These are phyloP conservation scores for Fusarium veterinarium DNA, from an alignment of 2,329 filamentous ascomycete species.

Conservation along the genomic window DNA sequence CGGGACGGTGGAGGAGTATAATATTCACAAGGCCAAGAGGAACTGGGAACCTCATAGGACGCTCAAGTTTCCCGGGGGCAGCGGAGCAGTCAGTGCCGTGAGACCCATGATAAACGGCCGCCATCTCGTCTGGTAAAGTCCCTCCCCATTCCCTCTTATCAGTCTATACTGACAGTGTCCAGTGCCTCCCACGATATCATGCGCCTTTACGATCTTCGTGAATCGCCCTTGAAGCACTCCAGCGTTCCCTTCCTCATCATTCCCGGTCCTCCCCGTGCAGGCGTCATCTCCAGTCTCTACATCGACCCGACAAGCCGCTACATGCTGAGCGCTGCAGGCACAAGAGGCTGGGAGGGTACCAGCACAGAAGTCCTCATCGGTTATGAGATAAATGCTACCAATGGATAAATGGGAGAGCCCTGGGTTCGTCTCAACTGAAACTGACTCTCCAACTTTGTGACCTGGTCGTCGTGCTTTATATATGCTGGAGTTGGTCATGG, in stretches of 20 bases:
- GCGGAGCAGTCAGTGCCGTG: slow-evolving; percentile 88
- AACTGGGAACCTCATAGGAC: slow-evolving; percentile 79
- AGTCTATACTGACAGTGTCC: neutral
- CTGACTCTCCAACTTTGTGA: neutral
- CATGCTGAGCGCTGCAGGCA: slow-evolving; percentile 92
- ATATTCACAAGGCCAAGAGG: slow-evolving; percentile 77
- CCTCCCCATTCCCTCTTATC: too few species aligned
- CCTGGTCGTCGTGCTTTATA: neutral
- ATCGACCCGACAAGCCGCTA: slow-evolving; percentile 89
- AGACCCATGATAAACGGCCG: slow-evolving; percentile 91
- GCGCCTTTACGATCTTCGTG: slow-evolving; percentile 87
- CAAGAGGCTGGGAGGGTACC: slow-evolving; percentile 92
- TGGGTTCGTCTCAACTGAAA: neutral
- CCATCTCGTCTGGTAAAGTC: slow-evolving; percentile 80
- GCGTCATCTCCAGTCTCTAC: slow-evolving; percentile 87
- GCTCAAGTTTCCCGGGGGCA: slow-evolving; percentile 89
- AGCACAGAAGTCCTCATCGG: slow-evolving; percentile 92
- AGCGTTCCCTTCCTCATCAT: slow-evolving; percentile 96
- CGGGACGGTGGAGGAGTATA: slow-evolving; percentile 93
- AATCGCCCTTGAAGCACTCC: slow-evolving; percentile 75
- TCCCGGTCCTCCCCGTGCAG: slow-evolving; percentile 83
- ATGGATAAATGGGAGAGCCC: neutral
- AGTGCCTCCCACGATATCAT: slow-evolving; percentile 95
- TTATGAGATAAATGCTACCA: slow-evolving; percentile 78
- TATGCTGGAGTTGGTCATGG: slow-evolving; percentile 1